Percentiles rank a stretch among this genome's conserved stretches.
phyloP scores from a whole-genome alignment of 345 rosid genomes.

The Linum usitatissimum region DNA sequence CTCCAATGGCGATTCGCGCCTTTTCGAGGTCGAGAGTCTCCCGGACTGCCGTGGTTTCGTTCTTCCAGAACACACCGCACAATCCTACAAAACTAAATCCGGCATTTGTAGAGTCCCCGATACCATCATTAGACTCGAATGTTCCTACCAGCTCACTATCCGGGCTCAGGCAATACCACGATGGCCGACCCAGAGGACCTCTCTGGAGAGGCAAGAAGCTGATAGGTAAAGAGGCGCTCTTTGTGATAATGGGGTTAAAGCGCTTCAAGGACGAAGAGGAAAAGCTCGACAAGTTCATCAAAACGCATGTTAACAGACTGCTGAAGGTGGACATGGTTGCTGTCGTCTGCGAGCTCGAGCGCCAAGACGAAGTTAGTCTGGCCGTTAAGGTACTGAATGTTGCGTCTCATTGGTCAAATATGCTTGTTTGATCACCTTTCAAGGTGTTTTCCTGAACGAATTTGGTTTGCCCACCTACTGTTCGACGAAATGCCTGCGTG shows the following conservation, averaged over 20 bases:
- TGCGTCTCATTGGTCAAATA: not conserved
- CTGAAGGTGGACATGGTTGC: slow-evolving; percentile 74
- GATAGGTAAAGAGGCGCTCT: slow-evolving; percentile 78
- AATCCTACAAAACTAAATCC: slow-evolving; percentile 12
- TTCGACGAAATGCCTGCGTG: slow-evolving; percentile 32
- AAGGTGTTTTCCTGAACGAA: not conserved
- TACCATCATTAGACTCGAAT: slow-evolving; percentile 5
- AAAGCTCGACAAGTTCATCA: slow-evolving; percentile 53
- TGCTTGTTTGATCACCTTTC: not conserved
- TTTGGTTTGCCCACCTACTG: slow-evolving; percentile 12
- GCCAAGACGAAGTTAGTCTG: slow-evolving; percentile 66
- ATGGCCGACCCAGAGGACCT: slow-evolving; percentile 91
- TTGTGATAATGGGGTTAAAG: slow-evolving; percentile 61
- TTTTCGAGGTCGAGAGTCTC: slow-evolving; percentile 35
- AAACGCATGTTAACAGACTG: slow-evolving; percentile 64
- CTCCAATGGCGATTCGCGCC: slow-evolving; percentile 37
- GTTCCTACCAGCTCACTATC: slow-evolving; percentile 9
- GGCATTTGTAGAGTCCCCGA: slow-evolving; percentile 14
- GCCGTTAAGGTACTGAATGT: slow-evolving; percentile 45
- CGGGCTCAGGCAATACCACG: slow-evolving; percentile 51
- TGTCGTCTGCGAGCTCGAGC: slow-evolving; percentile 72
- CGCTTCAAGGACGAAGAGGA: slow-evolving; percentile 69
- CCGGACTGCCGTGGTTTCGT: slow-evolving; percentile 17
- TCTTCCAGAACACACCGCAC: slow-evolving; percentile 26
- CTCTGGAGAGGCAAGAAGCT: slow-evolving; percentile 93